Conservation (phyloP, 371 early-diverging fungal species). For the Mortierella sp. region DNA sequence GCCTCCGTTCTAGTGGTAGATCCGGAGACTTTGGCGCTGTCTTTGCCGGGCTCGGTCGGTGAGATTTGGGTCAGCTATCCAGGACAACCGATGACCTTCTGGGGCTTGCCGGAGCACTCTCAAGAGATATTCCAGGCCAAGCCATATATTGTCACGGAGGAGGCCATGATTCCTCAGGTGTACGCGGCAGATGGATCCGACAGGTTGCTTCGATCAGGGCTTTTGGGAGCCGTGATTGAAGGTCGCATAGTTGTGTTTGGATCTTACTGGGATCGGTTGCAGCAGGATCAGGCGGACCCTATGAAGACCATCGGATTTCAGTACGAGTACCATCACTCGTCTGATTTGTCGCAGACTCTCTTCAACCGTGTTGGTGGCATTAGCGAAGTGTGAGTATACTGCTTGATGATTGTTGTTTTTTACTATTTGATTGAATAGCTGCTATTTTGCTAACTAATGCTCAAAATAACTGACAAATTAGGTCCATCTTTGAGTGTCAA, state of each 20-base stretch:
- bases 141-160: slow-evolving; percentile 65
- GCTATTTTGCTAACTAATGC: background rate
- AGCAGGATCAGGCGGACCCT: slow-evolving; percentile 65
- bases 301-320: slow-evolving; percentile 42
- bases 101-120: slow-evolving; percentile 81
- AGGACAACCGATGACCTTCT: slow-evolving; percentile 81
- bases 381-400: slow-evolving; percentile 43
- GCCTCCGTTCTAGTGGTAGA: slow-evolving; percentile 84
- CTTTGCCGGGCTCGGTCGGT: slow-evolving; percentile 80
- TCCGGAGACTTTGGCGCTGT: slow-evolving; percentile 81
- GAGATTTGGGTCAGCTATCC: slow-evolving; percentile 89
- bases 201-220: slow-evolving; percentile 79
- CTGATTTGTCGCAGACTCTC: slow-evolving; percentile 33
- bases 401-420: background rate
- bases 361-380: slow-evolving; percentile 26
- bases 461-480: background rate
- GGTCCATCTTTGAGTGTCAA: slow-evolving; percentile 43
- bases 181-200: slow-evolving; percentile 38
- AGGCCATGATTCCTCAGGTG: slow-evolving; percentile 46
- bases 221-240: slow-evolving; percentile 81
- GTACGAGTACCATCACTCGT: slow-evolving; percentile 46
- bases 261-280: slow-evolving; percentile 78
- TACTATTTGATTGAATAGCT: background rate
- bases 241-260: slow-evolving; percentile 82
- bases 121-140: slow-evolving; percentile 80